These are phyloP conservation scores for Fusarium sp. DNA, from an alignment of 2,329 filamentous ascomycete species.

Conservation along the genomic window DNA sequence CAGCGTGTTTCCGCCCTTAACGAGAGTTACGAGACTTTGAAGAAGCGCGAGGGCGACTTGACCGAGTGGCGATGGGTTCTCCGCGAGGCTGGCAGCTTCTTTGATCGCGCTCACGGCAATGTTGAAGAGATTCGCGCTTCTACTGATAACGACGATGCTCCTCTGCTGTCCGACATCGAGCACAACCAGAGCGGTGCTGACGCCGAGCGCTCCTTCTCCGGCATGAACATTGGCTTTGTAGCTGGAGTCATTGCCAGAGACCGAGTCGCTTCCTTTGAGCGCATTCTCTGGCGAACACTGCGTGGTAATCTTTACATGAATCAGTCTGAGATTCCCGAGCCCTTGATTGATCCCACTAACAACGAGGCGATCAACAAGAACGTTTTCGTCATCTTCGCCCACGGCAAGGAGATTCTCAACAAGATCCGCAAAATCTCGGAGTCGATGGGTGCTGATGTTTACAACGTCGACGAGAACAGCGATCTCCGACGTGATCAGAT, in stretches of 20 bases:
- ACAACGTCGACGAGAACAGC: slow-evolving; percentile 97
- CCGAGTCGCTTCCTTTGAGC: slow-evolving; percentile 93
- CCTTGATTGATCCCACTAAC: slow-evolving; percentile 88
- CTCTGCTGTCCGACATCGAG: slow-evolving; percentile 91
- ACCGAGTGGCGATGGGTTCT: slow-evolving; percentile 99
- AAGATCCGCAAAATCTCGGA: slow-evolving; percentile 99
- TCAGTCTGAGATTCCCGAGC: slow-evolving; percentile 96
- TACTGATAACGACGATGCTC: slow-evolving; percentile 90
- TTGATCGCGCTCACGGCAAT: slow-evolving; percentile 94
- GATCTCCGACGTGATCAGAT: slow-evolving; percentile 96
- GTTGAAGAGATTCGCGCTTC: slow-evolving; percentile 96
- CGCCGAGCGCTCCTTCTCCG: slow-evolving; percentile 87
- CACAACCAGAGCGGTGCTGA: slow-evolving; percentile 76
- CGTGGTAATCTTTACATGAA: slow-evolving; percentile 99
- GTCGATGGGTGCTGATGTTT: slow-evolving; percentile 93
- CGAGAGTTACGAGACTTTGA: slow-evolving; percentile 97
- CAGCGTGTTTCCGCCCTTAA: slow-evolving; percentile 91
- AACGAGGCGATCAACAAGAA: slow-evolving; percentile 97
- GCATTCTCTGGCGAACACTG: slow-evolving; percentile 96
- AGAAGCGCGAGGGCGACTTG: slow-evolving; percentile 96
- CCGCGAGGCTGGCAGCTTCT: slow-evolving; percentile 95
- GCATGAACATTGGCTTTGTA: slow-evolving; percentile 99
- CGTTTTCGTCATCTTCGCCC: slow-evolving; percentile 98
- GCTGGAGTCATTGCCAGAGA: slow-evolving; percentile 95
- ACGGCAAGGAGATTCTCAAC: slow-evolving; percentile 96